Evolutionary conservation across 2,329 filamentous ascomycete species (phyloP).

Genomic region (Penicillium sp.): DNA sequence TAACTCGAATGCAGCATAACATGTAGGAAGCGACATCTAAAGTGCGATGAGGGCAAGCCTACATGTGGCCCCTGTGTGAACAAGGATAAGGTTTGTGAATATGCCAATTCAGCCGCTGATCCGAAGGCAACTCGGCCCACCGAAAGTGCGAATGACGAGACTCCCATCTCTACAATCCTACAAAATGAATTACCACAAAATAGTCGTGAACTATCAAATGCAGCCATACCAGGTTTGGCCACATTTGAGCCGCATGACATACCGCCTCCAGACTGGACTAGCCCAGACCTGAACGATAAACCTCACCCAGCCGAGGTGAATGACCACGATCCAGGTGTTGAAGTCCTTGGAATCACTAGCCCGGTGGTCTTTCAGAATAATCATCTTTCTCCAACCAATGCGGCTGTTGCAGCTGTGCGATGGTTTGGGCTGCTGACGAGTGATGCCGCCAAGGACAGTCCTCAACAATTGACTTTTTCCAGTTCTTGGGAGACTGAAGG

Average conservation of each 20-base stretch:
- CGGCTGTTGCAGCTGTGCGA: conserved; percentile 16
- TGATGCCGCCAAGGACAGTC: conserved; percentile 18
- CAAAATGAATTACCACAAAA: background rate
- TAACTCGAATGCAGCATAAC: conserved; percentile 8
- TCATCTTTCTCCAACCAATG: conserved; percentile 5
- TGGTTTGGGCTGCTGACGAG: conserved; percentile 25
- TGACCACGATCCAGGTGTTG: background rate
- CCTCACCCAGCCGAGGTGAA: background rate
- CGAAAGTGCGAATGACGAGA: background rate
- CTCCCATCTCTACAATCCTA: background rate
- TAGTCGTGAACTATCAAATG: background rate
- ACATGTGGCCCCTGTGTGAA: conserved; percentile 25
- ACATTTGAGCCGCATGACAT: background rate
- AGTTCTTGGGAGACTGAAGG: conserved; percentile 1
- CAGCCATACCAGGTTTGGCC: background rate
- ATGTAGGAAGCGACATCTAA: conserved; percentile 26
- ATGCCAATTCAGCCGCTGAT: background rate
- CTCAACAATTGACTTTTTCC: background rate
- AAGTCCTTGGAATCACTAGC: background rate
- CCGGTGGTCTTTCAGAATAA: background rate
- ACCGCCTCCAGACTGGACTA: background rate
- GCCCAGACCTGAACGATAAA: background rate
- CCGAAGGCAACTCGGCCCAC: background rate
- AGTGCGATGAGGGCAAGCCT: conserved; percentile 28
- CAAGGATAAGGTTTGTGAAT: conserved; percentile 16